Conservation (phyloP, 108 stramenopile genomes). For the Parietichytrium sp. region DNA sequence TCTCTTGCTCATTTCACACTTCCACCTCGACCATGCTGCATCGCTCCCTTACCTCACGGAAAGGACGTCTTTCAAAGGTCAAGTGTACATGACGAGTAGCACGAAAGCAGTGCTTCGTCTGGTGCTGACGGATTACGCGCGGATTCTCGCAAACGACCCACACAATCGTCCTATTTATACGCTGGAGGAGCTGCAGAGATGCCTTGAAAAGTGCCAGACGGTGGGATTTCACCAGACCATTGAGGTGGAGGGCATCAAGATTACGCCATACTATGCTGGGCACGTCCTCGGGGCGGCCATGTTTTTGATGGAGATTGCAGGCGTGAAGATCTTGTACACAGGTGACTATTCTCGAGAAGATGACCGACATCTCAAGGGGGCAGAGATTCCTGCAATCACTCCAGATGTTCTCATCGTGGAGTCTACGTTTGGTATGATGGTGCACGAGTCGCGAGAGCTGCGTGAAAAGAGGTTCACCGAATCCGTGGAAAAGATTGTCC, state of each 20-base stretch:
- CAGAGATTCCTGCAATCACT: conserved; percentile 74
- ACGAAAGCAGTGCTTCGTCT: conserved; percentile 93
- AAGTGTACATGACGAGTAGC: conserved; percentile 95
- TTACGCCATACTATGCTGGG: conserved; percentile 93
- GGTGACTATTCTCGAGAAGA: conserved; percentile 97
- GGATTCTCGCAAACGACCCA: conserved; percentile 67
- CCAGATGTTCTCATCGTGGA: conserved; percentile 96
- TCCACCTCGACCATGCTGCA: conserved; percentile 97
- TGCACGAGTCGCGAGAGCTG: conserved; percentile 82
- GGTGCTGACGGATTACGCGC: conserved; percentile 84
- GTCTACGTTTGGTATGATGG: conserved; percentile 91
- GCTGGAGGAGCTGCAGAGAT: conserved; percentile 80
- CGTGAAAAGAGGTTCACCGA: conserved; percentile 89
- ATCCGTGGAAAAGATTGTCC: conserved; percentile 78
- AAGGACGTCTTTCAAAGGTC: conserved; percentile 82
- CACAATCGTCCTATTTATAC: conserved; percentile 76
- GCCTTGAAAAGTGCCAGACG: conserved; percentile 89
- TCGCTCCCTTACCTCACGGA: conserved; percentile 95
- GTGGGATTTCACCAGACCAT: conserved; percentile 91
- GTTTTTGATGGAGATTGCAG: conserved; percentile 92
- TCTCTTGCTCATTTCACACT: conserved; percentile 81
- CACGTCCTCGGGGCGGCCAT: conserved; percentile 98
- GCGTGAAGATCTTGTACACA: conserved; percentile 88
- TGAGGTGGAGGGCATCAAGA: conserved; percentile 75
- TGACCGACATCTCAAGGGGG: conserved; percentile 94